Conservation (phyloP, 2,329 filamentous ascomycete species). For the Ophiostoma ips region DNA sequence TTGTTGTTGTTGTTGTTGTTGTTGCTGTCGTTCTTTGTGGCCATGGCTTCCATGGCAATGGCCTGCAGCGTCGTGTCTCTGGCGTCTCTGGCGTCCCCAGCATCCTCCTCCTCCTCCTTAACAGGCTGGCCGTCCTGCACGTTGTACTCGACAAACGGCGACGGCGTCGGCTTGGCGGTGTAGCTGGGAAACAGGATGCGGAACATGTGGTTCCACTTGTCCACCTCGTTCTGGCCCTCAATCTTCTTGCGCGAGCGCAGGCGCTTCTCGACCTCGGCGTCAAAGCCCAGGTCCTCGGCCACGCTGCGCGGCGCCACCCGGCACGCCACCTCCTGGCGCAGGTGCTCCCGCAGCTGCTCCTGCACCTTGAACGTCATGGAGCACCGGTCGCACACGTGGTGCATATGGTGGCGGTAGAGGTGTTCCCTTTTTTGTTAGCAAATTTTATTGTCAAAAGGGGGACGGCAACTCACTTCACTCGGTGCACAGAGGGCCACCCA, state of each 20-base stretch:
- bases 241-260: constrained; percentile 22
- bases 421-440: constrained; percentile 19
- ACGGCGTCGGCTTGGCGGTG: constrained; percentile 18
- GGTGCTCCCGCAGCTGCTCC: constrained; percentile 20
- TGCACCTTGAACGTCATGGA: constrained; percentile 22
- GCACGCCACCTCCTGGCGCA: constrained; percentile 17
- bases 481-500: constrained; percentile 25
- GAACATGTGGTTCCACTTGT: constrained; percentile 27
- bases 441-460: no score
- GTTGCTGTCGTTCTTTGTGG: not conserved
- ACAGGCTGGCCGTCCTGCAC: not conserved
- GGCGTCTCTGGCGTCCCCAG: no score
- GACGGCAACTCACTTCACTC: constrained; percentile 25
- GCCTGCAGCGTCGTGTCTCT: not conserved
- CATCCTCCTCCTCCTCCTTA: not conserved
- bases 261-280: constrained; percentile 21
- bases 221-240: constrained; percentile 19
- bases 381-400: constrained; percentile 22
- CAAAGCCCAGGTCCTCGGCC: constrained; percentile 23
- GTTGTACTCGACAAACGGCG: constrained; percentile 15
- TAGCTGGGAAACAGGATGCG: constrained; percentile 23
- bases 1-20: not conserved
- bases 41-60: not conserved
- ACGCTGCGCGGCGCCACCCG: constrained; percentile 14
- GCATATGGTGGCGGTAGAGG: constrained; percentile 25